Base-by-base conservation (phyloP, 208 protist genomes). In the Angomonas deanei region DNA sequence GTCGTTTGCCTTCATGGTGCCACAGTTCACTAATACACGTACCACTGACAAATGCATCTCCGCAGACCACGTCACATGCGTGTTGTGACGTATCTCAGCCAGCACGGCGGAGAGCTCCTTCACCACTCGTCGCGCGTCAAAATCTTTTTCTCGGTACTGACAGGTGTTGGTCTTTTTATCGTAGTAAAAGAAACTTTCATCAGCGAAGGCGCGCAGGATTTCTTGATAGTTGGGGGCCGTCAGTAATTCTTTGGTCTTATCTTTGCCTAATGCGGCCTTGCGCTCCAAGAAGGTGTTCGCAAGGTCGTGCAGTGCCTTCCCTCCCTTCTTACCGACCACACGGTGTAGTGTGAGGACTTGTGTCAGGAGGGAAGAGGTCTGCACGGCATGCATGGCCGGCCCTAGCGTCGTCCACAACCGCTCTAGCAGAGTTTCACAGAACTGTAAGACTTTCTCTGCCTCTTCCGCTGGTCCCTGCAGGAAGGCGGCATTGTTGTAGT, bases 31-130 rank as follows among this genome's bases (percentile, higher is more conserved):
- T 47, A 94, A 64, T 0, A 80, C 81, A 42, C 57, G 68, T 11
- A 96, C 76, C 15, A 96, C 83, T 54, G 87, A 80, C 39, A 91
- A 64, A 67, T 96, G 91, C 84, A 91, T 92, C 60, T 93, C 88
- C 23, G 81, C 80, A 30, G 89, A 86, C 86, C 89, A 96, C 27
- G 82, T 49, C 39, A 96, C 69, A 61, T 89, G 80, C 56, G 64
- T 70, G 56, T 93, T 96, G 34, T 53, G 64, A 17, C 76, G 49
- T 52, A 96, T 93, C 58, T 96, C 84, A 23, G 74, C 27, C 39
- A 93, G 21, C 31, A 85, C 67, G 15, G 52, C 47, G 30, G 66
- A 32, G 48, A 96, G 62, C 21, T 65, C 66, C 31, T 68, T 48
- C 75, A 93, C 75, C 15, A 72, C 76, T 24, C 59, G 47, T 13